phyloP scores from a whole-genome alignment of 768 basidiomycete genomes.

The Termitomyces titanicus region DNA sequence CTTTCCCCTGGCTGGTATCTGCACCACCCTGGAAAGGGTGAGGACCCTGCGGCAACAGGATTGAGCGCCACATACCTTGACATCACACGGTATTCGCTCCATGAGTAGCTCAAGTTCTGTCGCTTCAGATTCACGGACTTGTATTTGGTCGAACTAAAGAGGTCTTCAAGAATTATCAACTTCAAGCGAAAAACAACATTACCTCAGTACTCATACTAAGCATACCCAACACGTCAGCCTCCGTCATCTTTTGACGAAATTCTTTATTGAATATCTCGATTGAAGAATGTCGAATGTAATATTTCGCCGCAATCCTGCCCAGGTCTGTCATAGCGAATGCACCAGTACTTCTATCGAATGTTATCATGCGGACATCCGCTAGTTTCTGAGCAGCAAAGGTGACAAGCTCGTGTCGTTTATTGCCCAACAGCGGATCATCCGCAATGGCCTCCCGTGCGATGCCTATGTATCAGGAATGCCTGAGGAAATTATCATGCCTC shows the following conservation, averaged over 20 bases:
- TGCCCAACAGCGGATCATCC: conserved; percentile 73
- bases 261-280: conserved; percentile 82
- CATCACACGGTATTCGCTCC: conserved; percentile 72
- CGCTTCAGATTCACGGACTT: conserved; percentile 86
- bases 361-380: conserved; percentile 75
- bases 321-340: conserved; percentile 79
- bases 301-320: conserved; percentile 95
- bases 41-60: neutral
- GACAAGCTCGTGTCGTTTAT: conserved; percentile 67
- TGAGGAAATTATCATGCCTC: neutral
- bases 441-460: conserved; percentile 62
- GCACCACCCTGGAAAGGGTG: conserved; percentile 47
- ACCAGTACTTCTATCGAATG: conserved; percentile 56
- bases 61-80: conserved; percentile 47
- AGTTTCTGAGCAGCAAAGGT: conserved; percentile 63
- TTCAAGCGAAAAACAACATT: conserved; percentile 11
- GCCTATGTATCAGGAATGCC: conserved; percentile 35
- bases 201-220: conserved; percentile 92
- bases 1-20: conserved; percentile 66
- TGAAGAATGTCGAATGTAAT: conserved; percentile 85
- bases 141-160: conserved; percentile 87
- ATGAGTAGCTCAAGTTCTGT: conserved; percentile 75
- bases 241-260: conserved; percentile 82
- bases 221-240: conserved; percentile 87
- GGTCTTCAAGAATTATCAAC: neutral